Conservation (phyloP, 768 basidiomycete species). For the Pulveroboletus sp. region DNA sequence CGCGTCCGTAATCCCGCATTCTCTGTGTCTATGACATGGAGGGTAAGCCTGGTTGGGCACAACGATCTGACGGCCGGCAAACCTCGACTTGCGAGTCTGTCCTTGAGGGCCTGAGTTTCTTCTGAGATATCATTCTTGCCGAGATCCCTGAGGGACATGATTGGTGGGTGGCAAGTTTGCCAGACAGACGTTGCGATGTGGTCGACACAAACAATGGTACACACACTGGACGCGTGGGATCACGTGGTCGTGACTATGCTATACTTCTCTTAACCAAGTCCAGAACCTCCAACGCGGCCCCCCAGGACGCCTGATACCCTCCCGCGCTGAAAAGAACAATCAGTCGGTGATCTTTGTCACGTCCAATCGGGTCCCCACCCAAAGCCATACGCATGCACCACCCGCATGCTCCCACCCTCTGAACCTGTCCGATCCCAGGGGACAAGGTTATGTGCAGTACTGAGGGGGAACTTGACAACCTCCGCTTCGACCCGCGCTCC, state of each 20-base stretch:
- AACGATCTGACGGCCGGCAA: slow-evolving; percentile 2
- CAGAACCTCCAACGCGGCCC: slow-evolving; percentile 39
- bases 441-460: slow-evolving; percentile 13
- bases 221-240: slow-evolving; percentile 28
- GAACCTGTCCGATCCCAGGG: slow-evolving; percentile 17
- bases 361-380: slow-evolving; percentile 36
- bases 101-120: slow-evolving; percentile 35
- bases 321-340: slow-evolving; percentile 25
- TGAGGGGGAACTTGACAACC: slow-evolving; percentile 34
- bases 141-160: slow-evolving; percentile 38
- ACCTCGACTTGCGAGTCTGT: slow-evolving; percentile 37
- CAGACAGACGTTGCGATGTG: slow-evolving; percentile 5
- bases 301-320: slow-evolving; percentile 43
- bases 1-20: slow-evolving; percentile 32
- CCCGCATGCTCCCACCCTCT: slow-evolving; percentile 25
- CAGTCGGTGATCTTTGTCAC: slow-evolving; percentile 1
- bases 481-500: slow-evolving; percentile 57
- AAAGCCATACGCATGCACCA: slow-evolving; percentile 61
- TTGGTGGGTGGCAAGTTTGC: slow-evolving; percentile 17
- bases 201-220: slow-evolving; percentile 24
- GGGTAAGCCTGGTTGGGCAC: slow-evolving; percentile 4
- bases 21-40: slow-evolving; percentile 30
- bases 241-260: slow-evolving; percentile 30
- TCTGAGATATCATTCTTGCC: slow-evolving; percentile 39
- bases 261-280: slow-evolving; percentile 17